These are phyloP conservation scores for Angomonas ambiguus DNA, from an alignment of 208 protist species.

Conservation along the genomic window DNA sequence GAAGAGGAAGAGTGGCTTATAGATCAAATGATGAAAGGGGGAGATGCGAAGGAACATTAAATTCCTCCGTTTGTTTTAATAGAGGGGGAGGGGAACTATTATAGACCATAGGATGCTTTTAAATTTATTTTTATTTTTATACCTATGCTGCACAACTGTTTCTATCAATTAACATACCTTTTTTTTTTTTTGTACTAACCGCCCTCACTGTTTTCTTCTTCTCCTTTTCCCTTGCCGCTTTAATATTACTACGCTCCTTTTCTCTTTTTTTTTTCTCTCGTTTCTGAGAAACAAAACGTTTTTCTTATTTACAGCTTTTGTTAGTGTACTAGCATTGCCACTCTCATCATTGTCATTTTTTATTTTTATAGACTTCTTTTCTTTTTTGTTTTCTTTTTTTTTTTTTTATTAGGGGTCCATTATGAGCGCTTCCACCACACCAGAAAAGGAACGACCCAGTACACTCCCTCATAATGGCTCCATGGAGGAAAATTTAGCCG, in stretches of 20 bases:
- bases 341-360: neutral
- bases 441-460: too few species aligned
- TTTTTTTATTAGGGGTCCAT: too few species aligned
- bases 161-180: neutral
- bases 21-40: slow-evolving; percentile 65
- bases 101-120: too few species aligned
- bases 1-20: slow-evolving; percentile 84
- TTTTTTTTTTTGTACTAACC: neutral
- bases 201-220: neutral
- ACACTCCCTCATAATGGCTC: neutral
- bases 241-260: neutral
- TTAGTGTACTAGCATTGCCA: too few species aligned
- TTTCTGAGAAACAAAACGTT: too few species aligned
- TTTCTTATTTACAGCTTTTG: too few species aligned
- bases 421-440: too few species aligned
- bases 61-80: too few species aligned
- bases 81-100: too few species aligned
- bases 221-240: neutral
- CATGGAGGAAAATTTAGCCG: neutral
- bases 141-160: too few species aligned
- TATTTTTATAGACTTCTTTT: neutral
- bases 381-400: neutral
- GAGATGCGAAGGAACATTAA: neutral
- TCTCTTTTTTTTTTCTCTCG: neutral
- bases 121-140: too few species aligned